Base-by-base conservation (phyloP, 1,284 basidiomycete genomes). In the Flammula alnicola region DNA sequence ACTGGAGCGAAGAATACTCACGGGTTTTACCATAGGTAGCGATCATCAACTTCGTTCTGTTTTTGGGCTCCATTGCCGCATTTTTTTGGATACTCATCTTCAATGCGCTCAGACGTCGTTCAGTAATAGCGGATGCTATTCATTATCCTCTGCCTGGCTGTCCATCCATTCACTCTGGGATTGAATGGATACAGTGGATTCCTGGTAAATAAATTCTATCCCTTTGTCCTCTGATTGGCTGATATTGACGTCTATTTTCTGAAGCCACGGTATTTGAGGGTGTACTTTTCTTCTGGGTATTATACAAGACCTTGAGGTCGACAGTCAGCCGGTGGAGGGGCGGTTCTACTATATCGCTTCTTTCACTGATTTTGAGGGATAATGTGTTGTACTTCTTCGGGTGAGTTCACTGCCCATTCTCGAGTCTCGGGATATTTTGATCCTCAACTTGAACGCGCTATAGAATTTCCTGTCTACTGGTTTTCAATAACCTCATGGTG, bases 401-500 rank as follows among this genome's bases (percentile, higher is more conserved):
- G 72, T 71, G 27, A 40, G 64, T 62, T 17, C n/a, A 33, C 29
- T 38, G 19, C n/a, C 11, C n/a, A 32, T 5, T 32, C 7, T 14
- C 48, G 6, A 49, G 37, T 42, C 3, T n/a, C n/a, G n/a, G 16
- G 30, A 9, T 32, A 32, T 3, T 5, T 16, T 32, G 3, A 3
- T 32, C 12, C 12, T 16, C 12, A 32, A 4, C 30, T 9, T 9
- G 16, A 3, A 32, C 3, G 3, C 16, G 8, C 16, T n/a, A 16
- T 11, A 69, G 66, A 3, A 61, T 70, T 25, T 57, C 65, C 3
- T 52, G 63, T 40, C 50, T 74, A 3, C 59, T 75, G 16, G 50
- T 72, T 1, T 68, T 74, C 52, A 74, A 73, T 55, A 73, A 73
- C 49, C 57, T 76, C 3, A 75, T 76, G 73, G 74, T 74, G 14